Evolutionary conservation across 2,329 filamentous ascomycete genomes (phyloP), one percentile per base, ranked within the genome.

Genomic region (Verruconis gallopava): DNA sequence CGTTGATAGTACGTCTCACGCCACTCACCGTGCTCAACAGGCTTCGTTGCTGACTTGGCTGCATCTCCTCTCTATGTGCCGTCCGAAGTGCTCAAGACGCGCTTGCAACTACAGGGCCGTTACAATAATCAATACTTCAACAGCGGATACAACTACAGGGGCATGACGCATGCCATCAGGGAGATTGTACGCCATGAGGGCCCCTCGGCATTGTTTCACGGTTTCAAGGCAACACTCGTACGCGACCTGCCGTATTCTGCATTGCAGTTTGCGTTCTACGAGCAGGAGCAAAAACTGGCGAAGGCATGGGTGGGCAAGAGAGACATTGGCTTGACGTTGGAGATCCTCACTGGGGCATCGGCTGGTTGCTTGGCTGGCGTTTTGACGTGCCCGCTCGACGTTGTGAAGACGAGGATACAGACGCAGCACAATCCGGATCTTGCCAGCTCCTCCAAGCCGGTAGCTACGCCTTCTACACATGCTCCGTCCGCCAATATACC

Each of bases 81-180:
- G 3, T 94, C 89, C 11, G 93, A 98, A 62, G 91, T 98, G 4
- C 72, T 98, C 51, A 98, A 98, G 62, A 98, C 91, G n/a, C 79
- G 91, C 18, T 68, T 96, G 38, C 91, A 98, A 58, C 73, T 98
- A 4, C 91, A 98, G 60, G 93, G 91, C 39, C 83, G 85, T 46
- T 82, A 86, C 65, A 93, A 96, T 62, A 98, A 98, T 55, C 88
- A 91, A 1, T 82, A 79, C 62, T 96, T 96, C 66, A 69, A 78
- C 37, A 94, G 85, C 0, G 91, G 91, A 44, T 98, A 98, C 65
- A 98, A 98, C 60, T 98, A 98, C 60, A 81, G 79, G 52, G 80
- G 79, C 33, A 94, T 85, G 2, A 60, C 79, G 41, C 82, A 98
- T 60, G 93, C 91, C 2, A 77, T 80, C 12, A 77, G 80, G 51